phyloP scores from a whole-genome alignment of 2,329 filamentous ascomycete genomes.

The Epichloe bromicola region DNA sequence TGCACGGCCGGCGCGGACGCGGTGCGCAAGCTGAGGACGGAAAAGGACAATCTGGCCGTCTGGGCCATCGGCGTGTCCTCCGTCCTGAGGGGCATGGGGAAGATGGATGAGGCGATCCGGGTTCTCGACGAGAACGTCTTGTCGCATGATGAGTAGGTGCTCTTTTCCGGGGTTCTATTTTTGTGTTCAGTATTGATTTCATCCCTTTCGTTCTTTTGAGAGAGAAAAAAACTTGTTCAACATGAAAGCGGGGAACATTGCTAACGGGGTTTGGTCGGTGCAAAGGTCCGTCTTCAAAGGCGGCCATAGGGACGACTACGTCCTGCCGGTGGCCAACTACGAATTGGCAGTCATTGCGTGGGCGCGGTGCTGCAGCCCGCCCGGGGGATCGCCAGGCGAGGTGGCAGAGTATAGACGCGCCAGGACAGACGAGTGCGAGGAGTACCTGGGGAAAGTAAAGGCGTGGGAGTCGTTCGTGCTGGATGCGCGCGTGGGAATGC shows the following conservation, averaged over 20 bases:
- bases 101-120: conserved; percentile 49
- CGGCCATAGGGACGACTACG: conserved; percentile 53
- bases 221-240: too few relatives aligned
- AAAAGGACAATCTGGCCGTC: conserved; percentile 49
- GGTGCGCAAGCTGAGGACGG: conserved; percentile 33
- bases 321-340: conserved; percentile 64
- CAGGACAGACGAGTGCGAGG: conserved; percentile 47
- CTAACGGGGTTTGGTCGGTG: too few relatives aligned
- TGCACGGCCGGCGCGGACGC: conserved; percentile 35
- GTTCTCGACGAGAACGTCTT: conserved; percentile 54
- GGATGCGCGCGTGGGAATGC: conserved; percentile 62
- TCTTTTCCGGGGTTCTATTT: background rate
- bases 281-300: conserved; percentile 43
- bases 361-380: conserved; percentile 45
- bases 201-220: too few relatives aligned
- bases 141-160: conserved; percentile 44
- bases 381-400: conserved; percentile 16
- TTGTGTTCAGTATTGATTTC: too few relatives aligned
- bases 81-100: conserved; percentile 49
- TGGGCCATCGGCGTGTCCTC: conserved; percentile 53
- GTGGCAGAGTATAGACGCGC: conserved; percentile 26
- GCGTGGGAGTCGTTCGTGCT: conserved; percentile 61
- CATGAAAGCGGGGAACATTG: too few relatives aligned
- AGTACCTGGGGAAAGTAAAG: conserved; percentile 52
- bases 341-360: conserved; percentile 76